phyloP scores from a whole-genome alignment of 2,329 filamentous ascomycete species.

The Sporothrix brunneoviolacea region DNA sequence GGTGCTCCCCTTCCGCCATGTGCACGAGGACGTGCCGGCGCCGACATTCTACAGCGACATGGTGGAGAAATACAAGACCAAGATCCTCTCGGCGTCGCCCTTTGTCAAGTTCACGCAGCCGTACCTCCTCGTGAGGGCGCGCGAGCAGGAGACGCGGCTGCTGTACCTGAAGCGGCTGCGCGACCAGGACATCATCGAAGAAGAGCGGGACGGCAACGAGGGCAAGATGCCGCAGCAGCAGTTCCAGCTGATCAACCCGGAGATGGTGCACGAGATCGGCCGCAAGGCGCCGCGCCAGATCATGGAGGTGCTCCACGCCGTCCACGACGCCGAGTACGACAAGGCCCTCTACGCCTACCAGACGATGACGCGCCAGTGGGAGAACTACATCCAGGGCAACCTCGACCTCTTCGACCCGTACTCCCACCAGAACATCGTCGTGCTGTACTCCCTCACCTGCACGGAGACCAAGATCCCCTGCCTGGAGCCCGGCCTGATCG shows the following conservation, averaged over 20 bases:
- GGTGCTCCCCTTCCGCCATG: conserved; percentile 44
- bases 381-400: conserved; percentile 85
- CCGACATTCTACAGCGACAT: conserved; percentile 93
- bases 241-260: conserved; percentile 87
- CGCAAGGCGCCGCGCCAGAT: conserved; percentile 77
- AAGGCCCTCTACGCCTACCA: conserved; percentile 89
- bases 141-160: conserved; percentile 81
- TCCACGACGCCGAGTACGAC: conserved; percentile 95
- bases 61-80: conserved; percentile 87
- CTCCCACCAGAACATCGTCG: conserved; percentile 92
- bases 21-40: conserved; percentile 73
- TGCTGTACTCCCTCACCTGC: conserved; percentile 89
- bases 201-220: conserved; percentile 47
- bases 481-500: conserved; percentile 81
- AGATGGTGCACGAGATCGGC: conserved; percentile 85
- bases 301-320: conserved; percentile 87
- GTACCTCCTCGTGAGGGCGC: conserved; percentile 83
- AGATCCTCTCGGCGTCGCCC: conserved; percentile 87
- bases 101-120: conserved; percentile 95
- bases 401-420: conserved; percentile 88
- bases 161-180: conserved; percentile 75
- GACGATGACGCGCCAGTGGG: conserved; percentile 93
- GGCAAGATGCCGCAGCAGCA: conserved; percentile 58
- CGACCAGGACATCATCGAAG: conserved; percentile 62
- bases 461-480: conserved; percentile 92